phyloP scores from a whole-genome alignment of 352 stramenopile species.

The Globisporangium yorkense region DNA sequence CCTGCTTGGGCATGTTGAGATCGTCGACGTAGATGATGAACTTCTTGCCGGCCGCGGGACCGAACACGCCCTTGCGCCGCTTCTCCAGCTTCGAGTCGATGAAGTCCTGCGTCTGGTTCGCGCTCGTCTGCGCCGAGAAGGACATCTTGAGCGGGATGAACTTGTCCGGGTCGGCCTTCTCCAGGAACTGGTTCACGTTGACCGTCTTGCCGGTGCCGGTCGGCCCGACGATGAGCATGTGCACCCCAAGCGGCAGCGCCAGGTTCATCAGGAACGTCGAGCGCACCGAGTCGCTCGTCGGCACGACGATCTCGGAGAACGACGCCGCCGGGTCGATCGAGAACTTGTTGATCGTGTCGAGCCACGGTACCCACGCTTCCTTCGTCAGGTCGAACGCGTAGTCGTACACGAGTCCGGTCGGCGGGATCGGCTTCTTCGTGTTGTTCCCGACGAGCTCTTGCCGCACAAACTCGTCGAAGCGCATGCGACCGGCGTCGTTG shows the following conservation, averaged over 20 bases:
- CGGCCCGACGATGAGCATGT: conserved; percentile 91
- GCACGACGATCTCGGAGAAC: conserved; percentile 92
- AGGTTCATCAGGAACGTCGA: conserved; percentile 92
- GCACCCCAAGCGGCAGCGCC: conserved; percentile 70
- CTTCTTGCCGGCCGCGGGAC: conserved; percentile 86
- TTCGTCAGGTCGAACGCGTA: conserved; percentile 85
- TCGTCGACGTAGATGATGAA: conserved; percentile 94
- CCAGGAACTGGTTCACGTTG: conserved; percentile 91
- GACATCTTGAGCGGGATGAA: conserved; percentile 90
- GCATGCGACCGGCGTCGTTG: conserved; percentile 74
- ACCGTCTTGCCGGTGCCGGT: conserved; percentile 95
- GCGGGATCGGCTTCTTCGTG: conserved; percentile 49
- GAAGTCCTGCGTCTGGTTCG: conserved; percentile 91
- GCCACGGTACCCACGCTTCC: conserved; percentile 86
- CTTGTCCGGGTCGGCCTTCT: conserved; percentile 82
- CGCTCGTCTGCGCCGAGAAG: conserved; percentile 91
- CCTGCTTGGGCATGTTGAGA: conserved; percentile 94
- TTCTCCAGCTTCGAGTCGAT: conserved; percentile 95
- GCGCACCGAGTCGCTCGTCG: conserved; percentile 90
- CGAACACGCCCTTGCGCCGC: conserved; percentile 90
- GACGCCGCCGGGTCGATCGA: conserved; percentile 62
- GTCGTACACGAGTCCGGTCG: conserved; percentile 80
- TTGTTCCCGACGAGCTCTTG: conserved; percentile 69
- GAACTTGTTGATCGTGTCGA: conserved; percentile 87
- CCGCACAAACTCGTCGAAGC: conserved; percentile 86